Evolutionary conservation across 352 stramenopile species (phyloP).

Genomic region (Saprolegnia diclina): DNA sequence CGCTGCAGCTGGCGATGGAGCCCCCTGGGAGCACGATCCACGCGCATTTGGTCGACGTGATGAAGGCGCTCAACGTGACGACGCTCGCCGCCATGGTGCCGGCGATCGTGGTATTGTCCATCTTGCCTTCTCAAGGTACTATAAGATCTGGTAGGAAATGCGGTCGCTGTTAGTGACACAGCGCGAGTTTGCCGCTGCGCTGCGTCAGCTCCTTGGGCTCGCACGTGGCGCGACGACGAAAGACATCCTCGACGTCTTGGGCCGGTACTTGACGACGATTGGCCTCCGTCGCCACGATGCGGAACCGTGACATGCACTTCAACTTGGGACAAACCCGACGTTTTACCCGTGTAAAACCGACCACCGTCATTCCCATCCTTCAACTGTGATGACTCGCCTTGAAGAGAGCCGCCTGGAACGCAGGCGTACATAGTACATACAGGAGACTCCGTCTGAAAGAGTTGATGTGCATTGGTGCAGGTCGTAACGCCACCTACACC

Average conservation of each 20-base stretch:
- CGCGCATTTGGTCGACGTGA: background rate
- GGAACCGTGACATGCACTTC: background rate
- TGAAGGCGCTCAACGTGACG: constrained; percentile 8
- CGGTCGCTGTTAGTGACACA: background rate
- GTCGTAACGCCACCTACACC: too few relatives aligned
- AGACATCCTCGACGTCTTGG: constrained; percentile 14
- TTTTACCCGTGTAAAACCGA: too few relatives aligned
- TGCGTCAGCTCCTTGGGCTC: constrained; percentile 8
- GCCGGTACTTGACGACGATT: constrained; percentile 11
- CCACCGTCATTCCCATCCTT: too few relatives aligned
- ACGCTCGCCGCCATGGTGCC: constrained; percentile 4
- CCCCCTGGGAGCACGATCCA: constrained; percentile 15
- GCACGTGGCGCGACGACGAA: background rate
- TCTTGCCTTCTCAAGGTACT: background rate
- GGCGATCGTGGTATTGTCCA: background rate
- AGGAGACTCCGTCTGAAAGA: too few relatives aligned
- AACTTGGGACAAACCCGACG: too few relatives aligned
- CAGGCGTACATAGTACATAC: too few relatives aligned
- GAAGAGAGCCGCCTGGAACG: too few relatives aligned
- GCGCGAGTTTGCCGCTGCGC: constrained; percentile 3
- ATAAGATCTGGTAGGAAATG: constrained; percentile 5
- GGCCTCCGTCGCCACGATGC: background rate
- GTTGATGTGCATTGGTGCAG: too few relatives aligned
- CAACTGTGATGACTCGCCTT: too few relatives aligned
- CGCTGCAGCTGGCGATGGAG: background rate